phyloP scores from a whole-genome alignment of 2,329 filamentous ascomycete species.

The Taxawa tesnikishii region DNA sequence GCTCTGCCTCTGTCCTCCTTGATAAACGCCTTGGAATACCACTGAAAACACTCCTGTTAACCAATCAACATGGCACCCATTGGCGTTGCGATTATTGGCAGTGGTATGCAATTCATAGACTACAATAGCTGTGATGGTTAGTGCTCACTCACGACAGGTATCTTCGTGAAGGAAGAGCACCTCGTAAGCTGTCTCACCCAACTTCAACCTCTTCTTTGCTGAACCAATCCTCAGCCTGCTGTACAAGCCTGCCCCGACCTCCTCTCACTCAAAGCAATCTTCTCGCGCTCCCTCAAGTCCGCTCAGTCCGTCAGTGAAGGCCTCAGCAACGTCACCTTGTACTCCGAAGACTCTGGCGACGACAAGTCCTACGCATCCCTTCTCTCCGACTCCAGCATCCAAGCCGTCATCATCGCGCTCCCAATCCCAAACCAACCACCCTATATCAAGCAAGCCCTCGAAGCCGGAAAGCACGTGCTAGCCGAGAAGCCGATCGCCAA shows the following conservation, averaged over 20 bases:
- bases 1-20: too few species aligned
- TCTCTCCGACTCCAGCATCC: conserved; percentile 30
- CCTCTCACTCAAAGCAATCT: conserved; percentile 47
- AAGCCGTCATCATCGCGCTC: conserved; percentile 41
- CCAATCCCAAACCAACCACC: conserved; percentile 28
- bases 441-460: conserved; percentile 37
- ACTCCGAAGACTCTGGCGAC: conserved; percentile 41
- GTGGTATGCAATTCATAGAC: conserved; percentile 22
- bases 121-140: background rate
- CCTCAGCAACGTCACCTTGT: conserved; percentile 35
- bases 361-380: conserved; percentile 30
- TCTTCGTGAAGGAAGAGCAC: conserved; percentile 49
- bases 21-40: too few species aligned
- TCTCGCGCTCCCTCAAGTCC: conserved; percentile 49
- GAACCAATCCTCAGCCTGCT: conserved; percentile 35
- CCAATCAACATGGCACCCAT: too few species aligned
- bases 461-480: conserved; percentile 42
- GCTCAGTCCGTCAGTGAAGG: conserved; percentile 30
- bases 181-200: conserved; percentile 29
- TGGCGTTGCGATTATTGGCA: conserved; percentile 50
- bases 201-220: conserved; percentile 6
- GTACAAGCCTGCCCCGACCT: conserved; percentile 40
- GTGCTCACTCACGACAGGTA: conserved; percentile 22
- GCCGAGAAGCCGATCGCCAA: conserved; percentile 42
- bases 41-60: too few species aligned